Percentiles rank a stretch among this genome's conserved stretches.
phyloP scores from a whole-genome alignment of 805 yeast genomes.

The Babjeviella inositovora region DNA sequence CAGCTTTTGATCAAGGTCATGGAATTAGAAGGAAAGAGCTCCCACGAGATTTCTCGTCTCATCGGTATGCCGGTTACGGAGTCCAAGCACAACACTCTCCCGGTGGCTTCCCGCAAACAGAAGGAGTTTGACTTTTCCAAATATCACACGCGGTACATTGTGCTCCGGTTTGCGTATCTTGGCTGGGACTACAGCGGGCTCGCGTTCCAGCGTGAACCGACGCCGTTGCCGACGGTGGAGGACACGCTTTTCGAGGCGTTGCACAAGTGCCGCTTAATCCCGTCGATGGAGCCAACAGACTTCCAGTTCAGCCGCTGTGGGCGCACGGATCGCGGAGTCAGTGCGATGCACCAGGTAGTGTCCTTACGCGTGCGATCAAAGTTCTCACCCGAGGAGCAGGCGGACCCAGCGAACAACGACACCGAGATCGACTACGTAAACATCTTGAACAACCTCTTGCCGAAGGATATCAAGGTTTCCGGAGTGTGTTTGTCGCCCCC shows the following conservation, averaged over 20 bases:
- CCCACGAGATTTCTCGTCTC: too few relatives aligned
- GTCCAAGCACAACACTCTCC: background rate
- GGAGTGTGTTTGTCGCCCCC: slow-evolving; percentile 79
- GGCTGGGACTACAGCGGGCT: slow-evolving; percentile 95
- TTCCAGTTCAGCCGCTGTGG: slow-evolving; percentile 84
- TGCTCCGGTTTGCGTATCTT: slow-evolving; percentile 68
- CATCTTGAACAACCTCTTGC: slow-evolving; percentile 62
- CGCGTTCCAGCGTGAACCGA: slow-evolving; percentile 62
- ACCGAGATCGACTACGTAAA: slow-evolving; percentile 65
- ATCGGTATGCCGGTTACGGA: background rate
- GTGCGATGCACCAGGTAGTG: slow-evolving; percentile 92
- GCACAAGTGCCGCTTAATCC: slow-evolving; percentile 47
- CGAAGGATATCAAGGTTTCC: slow-evolving; percentile 72
- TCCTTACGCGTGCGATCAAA: slow-evolving; percentile 63
- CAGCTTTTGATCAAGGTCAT: slow-evolving; percentile 41
- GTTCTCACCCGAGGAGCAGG: slow-evolving; percentile 46
- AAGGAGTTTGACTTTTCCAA: slow-evolving; percentile 51
- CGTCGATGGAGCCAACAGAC: slow-evolving; percentile 37
- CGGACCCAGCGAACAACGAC: slow-evolving; percentile 33
- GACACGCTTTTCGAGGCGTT: slow-evolving; percentile 59
- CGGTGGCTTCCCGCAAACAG: slow-evolving; percentile 10
- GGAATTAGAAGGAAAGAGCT: slow-evolving; percentile 30
- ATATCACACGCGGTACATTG: slow-evolving; percentile 51
- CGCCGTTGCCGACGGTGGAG: slow-evolving; percentile 81
- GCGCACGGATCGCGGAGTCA: slow-evolving; percentile 90